Base-by-base conservation (phyloP, 139 green algal genomes). In the Astrephomene gubernaculifera region DNA sequence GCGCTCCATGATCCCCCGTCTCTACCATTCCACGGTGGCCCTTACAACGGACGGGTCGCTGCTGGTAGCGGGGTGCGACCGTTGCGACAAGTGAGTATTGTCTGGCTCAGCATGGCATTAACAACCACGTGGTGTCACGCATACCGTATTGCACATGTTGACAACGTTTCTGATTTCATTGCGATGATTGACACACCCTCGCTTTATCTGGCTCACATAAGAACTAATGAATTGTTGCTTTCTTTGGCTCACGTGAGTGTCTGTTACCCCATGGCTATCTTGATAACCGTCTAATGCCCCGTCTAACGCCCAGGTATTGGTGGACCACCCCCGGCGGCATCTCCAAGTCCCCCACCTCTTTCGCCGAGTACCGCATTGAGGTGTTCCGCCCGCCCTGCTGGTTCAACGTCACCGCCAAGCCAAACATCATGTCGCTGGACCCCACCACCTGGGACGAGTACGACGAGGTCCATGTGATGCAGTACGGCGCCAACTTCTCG, bases 331-430 rank as follows among this genome's bases (percentile, higher is more conserved):
- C 73, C 2, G 36, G 36, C 53, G 53, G 53, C 73, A 61, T 64
- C 7, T 76, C 54, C 5, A 65, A 54, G 29, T 80, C 70, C 0
- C 45, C 71, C 22, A 69, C 71, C 45, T 54, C 33, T 12, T 82
- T 86, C 19, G 67, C 75, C n/a, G 87, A 90, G 82, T 90, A 90
- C 82, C 87, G 87, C 31, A 63, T 76, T 33, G 87, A 90, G 87
- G 64, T 88, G 36, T 88, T 85, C 69, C 78, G 71, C 35, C 87
- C 87, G 29, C 82, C 87, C 0, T 85, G 38, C 60, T 79, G 39
- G 25, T 90, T 87, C 61, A 53, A 85, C 24, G 29, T 71, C 39
- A 27, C 31, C 17, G 60, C 76, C 29, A 87, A 87, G 75, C 82
- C 87, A 0, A 14, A 29, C 4, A 82, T 87, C 35, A 35, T 29